A percentile compares a stretch with the other conserved stretches of the same genome.
phyloP scores from a whole-genome alignment of 495 filamentous ascomycete genomes.

The Tuber borchii region DNA sequence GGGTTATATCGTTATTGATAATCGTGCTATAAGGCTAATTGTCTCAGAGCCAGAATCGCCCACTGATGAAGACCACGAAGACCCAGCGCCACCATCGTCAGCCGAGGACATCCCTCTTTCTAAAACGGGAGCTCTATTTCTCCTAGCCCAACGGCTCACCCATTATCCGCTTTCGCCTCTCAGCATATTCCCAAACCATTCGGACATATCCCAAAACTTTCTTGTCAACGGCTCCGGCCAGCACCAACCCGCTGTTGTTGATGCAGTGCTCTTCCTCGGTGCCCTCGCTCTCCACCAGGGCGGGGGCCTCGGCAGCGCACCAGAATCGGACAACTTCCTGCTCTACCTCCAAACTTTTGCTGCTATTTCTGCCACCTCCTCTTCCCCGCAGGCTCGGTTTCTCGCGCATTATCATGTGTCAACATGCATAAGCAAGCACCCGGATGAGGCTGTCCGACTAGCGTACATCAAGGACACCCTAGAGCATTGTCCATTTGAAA shows the following conservation, averaged over 20 bases:
- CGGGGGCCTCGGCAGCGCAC: slow-evolving; percentile 37
- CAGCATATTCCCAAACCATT: slow-evolving; percentile 59
- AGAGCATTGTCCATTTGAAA: slow-evolving; percentile 69
- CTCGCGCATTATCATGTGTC: slow-evolving; percentile 69
- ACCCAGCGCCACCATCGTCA: slow-evolving; percentile 41
- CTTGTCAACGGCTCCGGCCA: slow-evolving; percentile 49
- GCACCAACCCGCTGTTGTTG: slow-evolving; percentile 36
- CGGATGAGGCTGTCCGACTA: slow-evolving; percentile 60
- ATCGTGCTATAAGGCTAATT: slow-evolving; percentile 15
- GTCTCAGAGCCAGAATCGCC: slow-evolving; percentile 20
- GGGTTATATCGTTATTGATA: slow-evolving; percentile 39
- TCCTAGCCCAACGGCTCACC: slow-evolving; percentile 54
- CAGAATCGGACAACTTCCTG: slow-evolving; percentile 49
- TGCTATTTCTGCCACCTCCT: slow-evolving; percentile 61
- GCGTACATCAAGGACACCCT: slow-evolving; percentile 73
- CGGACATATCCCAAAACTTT: slow-evolving; percentile 54
- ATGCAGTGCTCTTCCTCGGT: slow-evolving; percentile 40
- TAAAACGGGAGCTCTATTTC: slow-evolving; percentile 59
- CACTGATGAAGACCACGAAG: slow-evolving; percentile 36
- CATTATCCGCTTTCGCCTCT: slow-evolving; percentile 52
- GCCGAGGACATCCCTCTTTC: slow-evolving; percentile 67
- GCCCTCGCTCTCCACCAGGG: slow-evolving; percentile 25
- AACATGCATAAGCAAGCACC: slow-evolving; percentile 67
- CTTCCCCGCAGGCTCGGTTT: slow-evolving; percentile 60
- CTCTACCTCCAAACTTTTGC: slow-evolving; percentile 57